Evolutionary conservation across 176 grass and related monocot species (phyloP), one percentile per base, ranked within the genome.

Genomic region (Hordeum marinum): DNA sequence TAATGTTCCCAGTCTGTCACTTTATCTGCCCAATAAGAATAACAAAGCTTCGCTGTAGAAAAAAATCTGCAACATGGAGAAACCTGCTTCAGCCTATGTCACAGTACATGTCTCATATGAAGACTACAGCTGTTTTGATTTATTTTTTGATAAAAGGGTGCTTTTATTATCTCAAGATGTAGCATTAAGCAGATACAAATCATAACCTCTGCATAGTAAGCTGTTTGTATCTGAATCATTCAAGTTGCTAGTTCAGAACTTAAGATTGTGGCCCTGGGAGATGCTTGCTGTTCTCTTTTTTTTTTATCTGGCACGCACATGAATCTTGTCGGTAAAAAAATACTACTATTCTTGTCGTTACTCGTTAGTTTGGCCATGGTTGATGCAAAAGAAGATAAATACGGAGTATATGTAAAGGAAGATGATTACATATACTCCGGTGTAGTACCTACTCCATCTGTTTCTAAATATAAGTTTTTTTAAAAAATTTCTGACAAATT

Each of bases 151-250:
- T n/a, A n/a, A n/a, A n/a, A n/a, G n/a, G n/a, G n/a, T n/a, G n/a
- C n/a, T n/a, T n/a, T n/a, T n/a, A n/a, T n/a, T n/a, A n/a, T n/a
- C n/a, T n/a, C n/a, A n/a, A n/a, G n/a, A n/a, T n/a, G n/a, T n/a
- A n/a, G n/a, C n/a, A n/a, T n/a, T n/a, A n/a, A n/a, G n/a, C n/a
- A n/a, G n/a, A n/a, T n/a, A n/a, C n/a, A n/a, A n/a, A n/a, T n/a
- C n/a, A n/a, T n/a, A n/a, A n/a, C n/a, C n/a, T n/a, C n/a, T n/a
- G n/a, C n/a, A n/a, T n/a, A n/a, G n/a, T n/a, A n/a, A n/a, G n/a
- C n/a, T n/a, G n/a, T n/a, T n/a, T n/a, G n/a, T n/a, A n/a, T 86
- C 84, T 82, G 79, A 87, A 83, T 73, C 24, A 36, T 58, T 83
- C 24, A 27, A 66, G 82, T 80, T 23, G 46, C 11, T 36, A 32